phyloP scores from a whole-genome alignment of 768 basidiomycete genomes.

The Fomitopsis pulvina region DNA sequence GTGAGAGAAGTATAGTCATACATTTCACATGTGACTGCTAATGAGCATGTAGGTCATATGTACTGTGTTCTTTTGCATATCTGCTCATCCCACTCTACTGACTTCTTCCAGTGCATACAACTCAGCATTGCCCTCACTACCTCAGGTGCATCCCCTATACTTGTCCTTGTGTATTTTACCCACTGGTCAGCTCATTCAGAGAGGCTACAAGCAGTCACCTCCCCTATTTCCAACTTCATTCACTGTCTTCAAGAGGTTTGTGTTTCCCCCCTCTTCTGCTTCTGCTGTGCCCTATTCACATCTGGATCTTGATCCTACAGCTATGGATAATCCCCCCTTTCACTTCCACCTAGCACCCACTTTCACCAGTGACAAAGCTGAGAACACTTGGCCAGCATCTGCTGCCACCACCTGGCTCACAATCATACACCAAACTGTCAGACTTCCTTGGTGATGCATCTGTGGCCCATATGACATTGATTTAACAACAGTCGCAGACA shows the following conservation, averaged over 20 bases:
- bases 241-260: constrained; percentile 46
- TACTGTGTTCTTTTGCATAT: constrained; percentile 35
- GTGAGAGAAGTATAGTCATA: constrained; percentile 46
- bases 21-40: constrained; percentile 31
- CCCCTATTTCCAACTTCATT: constrained; percentile 50
- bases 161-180: background rate
- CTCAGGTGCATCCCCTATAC: constrained; percentile 36
- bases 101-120: constrained; percentile 68
- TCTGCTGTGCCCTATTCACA: constrained; percentile 26
- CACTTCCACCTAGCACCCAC: too few relatives aligned
- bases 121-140: constrained; percentile 73
- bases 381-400: too few relatives aligned
- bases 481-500: too few relatives aligned
- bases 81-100: background rate
- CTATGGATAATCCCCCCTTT: too few relatives aligned
- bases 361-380: too few relatives aligned
- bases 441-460: too few relatives aligned
- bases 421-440: too few relatives aligned
- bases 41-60: constrained; percentile 41
- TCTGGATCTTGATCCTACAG: too few relatives aligned
- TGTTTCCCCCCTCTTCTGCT: constrained; percentile 23
- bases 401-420: too few relatives aligned
- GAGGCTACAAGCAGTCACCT: constrained; percentile 60
- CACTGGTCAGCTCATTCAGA: constrained; percentile 38
- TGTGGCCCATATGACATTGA: too few relatives aligned